Percentiles rank a stretch among this genome's conserved stretches.
Evolutionary conservation across 345 rosid species (phyloP).

Genomic region (Tarenaya hassleriana): DNA sequence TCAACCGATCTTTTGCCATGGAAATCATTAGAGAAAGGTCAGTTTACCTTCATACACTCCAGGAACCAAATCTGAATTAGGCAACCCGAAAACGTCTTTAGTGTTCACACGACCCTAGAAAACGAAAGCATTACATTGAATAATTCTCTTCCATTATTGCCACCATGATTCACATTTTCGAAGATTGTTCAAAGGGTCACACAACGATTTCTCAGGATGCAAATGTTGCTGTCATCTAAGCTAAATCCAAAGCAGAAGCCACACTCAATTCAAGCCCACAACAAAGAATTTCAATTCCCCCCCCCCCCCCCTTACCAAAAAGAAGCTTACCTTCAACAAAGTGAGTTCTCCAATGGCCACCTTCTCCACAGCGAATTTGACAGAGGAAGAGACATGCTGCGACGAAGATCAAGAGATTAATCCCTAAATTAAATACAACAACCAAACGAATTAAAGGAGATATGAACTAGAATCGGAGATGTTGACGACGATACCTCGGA

Average conservation of each 20-base stretch:
- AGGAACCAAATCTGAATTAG: slow-evolving; percentile 85
- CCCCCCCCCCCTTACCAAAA: neutral
- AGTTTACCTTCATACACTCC: slow-evolving; percentile 84
- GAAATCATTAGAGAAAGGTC: neutral
- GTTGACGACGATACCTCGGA: slow-evolving; percentile 41
- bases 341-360: slow-evolving; percentile 49
- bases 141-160: slow-evolving; percentile 6
- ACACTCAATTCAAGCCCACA: too few relatives aligned
- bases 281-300: neutral
- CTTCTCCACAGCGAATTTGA: slow-evolving; percentile 41
- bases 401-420: slow-evolving; percentile 12
- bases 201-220: neutral
- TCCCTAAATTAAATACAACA: neutral
- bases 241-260: too few relatives aligned
- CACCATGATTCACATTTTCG: neutral
- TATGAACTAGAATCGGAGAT: neutral
- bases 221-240: too few relatives aligned
- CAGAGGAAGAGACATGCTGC: slow-evolving; percentile 45
- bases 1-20: neutral
- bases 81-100: slow-evolving; percentile 73
- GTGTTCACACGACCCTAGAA: slow-evolving; percentile 80
- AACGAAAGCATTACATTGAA: slow-evolving; percentile 14
- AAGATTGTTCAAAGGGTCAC: neutral
- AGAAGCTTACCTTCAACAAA: slow-evolving; percentile 52
- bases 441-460: neutral